Conservation (phyloP, 306 rosid species). For the Luffa aegyptiaca region DNA sequence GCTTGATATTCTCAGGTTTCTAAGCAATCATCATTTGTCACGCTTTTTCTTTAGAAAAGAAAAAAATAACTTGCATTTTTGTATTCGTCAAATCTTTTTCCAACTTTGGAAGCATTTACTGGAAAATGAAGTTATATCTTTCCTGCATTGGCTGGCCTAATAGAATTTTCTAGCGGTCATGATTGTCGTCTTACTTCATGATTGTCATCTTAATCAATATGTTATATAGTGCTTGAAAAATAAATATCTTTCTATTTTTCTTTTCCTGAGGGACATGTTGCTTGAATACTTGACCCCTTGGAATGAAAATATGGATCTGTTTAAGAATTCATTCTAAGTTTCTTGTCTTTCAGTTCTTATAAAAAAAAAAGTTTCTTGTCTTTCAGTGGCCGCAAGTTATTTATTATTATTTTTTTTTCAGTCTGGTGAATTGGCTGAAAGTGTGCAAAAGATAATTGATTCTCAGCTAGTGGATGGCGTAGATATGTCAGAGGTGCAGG, state of each 20-base stretch:
- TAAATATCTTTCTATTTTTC: not conserved
- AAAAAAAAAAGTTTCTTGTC: not conserved
- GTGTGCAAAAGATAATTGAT: constrained; percentile 82
- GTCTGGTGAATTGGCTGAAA: constrained; percentile 98
- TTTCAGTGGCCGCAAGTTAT: not conserved
- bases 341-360: not conserved
- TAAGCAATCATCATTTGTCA: not conserved
- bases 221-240: not conserved
- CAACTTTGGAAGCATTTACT: not conserved
- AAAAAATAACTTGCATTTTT: not conserved
- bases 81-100: not conserved
- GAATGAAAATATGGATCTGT: not conserved
- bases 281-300: not conserved
- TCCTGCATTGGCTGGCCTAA: not conserved
- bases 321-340: not conserved
- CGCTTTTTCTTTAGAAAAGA: not conserved
- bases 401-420: constrained; percentile 13
- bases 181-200: not conserved
- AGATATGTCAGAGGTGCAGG: constrained; percentile 98
- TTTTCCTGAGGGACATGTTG: not conserved
- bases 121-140: not conserved
- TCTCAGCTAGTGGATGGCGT: constrained; percentile 62
- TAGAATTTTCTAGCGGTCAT: not conserved
- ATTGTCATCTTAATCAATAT: not conserved
- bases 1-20: not conserved